Conservation (phyloP, 2,329 filamentous ascomycete genomes). For the Magnaporthiopsis incrustans region DNA sequence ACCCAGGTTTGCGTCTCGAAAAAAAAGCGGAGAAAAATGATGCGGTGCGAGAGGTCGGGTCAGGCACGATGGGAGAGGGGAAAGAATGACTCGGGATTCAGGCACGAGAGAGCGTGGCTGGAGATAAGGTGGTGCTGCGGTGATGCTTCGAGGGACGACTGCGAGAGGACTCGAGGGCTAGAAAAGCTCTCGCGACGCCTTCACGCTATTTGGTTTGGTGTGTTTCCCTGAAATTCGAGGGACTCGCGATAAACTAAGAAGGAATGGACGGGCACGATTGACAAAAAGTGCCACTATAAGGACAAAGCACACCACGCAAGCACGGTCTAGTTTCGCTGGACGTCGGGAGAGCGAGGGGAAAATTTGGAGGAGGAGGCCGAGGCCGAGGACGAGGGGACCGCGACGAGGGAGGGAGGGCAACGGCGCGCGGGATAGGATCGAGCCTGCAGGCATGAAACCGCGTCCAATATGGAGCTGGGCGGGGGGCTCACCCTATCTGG, state of each 20-base stretch:
- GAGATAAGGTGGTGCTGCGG: neutral
- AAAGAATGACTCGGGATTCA: neutral
- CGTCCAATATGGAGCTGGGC: too few species aligned
- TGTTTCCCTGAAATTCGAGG: neutral
- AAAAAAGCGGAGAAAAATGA: neutral
- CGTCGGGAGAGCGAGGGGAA: too few species aligned
- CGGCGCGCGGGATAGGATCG: neutral
- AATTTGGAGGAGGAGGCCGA: neutral
- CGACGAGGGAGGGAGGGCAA: neutral
- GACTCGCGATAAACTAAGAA: neutral
- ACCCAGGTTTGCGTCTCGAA: neutral
- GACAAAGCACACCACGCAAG: neutral
- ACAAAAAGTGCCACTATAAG: neutral
- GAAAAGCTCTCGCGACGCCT: neutral
- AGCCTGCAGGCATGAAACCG: constrained; percentile 1
- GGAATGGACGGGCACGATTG: neutral
- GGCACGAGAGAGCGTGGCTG: neutral
- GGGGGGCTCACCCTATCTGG: too few species aligned
- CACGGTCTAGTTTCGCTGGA: neutral
- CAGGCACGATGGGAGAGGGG: neutral
- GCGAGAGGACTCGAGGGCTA: neutral
- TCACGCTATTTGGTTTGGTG: neutral
- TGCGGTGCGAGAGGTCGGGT: neutral
- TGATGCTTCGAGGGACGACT: neutral
- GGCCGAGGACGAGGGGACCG: neutral